Base-by-base conservation (phyloP, 768 basidiomycete species). In the Cystobasidium ongulense region DNA sequence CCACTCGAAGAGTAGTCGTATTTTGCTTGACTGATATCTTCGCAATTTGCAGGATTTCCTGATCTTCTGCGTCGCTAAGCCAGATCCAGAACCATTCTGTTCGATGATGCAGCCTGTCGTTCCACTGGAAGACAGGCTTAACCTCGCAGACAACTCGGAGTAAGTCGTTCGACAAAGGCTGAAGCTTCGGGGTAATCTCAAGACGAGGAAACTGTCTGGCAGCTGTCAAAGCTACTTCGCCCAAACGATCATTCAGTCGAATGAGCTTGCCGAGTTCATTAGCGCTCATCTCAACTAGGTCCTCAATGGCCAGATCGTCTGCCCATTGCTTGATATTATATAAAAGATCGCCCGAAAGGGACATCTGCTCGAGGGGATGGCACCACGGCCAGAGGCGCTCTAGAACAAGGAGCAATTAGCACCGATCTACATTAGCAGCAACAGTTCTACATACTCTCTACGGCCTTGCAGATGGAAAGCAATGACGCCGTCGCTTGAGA, bases 341-440 rank as follows among this genome's bases (percentile, higher is more conserved):
- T 62, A 96, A 79, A 8, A 92, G 86, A 52, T 95, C 91, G 31
- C 82, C 80, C 76, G 89, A 90, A 25, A 98, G 85, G 36, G 85
- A 82, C 78, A 89, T 90, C 78, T 97, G 92, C 23, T 80, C 79
- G 36, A 99, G 82, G 1, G 93, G 95, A 73, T 98, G 90, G 54
- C 93, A 90, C 80, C 88, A 97, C 1, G 94, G 91, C 96, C 96
- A 99, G 77, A 96, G 82, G 29, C 91, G 87, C 79, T 89, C 90
- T 79, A 23, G 21, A 29, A 54, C 15, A 29, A 35, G 17, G 31
- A 4, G n/a, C n/a, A n/a, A n/a, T n/a, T n/a, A n/a, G n/a, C n/a
- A n/a, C n/a, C n/a, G n/a, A n/a, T n/a, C n/a, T n/a, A n/a, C n/a
- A n/a, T 95, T 86, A 4, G 15, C 27, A 53, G 11, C 13, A n/a